Percentiles rank a stretch among this genome's conserved stretches.
Conservation (phyloP, 164 flowering plant genomes). For the Tinospora cordifolia region DNA sequence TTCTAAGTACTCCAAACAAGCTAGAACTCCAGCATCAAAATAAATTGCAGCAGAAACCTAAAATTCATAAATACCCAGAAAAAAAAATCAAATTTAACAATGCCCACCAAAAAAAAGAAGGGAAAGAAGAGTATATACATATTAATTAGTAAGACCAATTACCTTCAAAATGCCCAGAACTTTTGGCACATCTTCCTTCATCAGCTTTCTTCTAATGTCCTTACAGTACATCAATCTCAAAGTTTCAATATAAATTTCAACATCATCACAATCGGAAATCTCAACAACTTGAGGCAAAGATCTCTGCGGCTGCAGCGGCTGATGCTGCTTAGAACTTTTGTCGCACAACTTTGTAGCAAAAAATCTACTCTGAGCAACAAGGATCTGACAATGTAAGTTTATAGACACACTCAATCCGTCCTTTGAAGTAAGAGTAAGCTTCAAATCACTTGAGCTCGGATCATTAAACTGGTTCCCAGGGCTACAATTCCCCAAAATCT, state of each 20-base stretch:
- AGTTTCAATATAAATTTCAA: constrained; percentile 69
- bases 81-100: no score
- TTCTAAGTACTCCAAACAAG: constrained; percentile 91
- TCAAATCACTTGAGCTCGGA: constrained; percentile 49
- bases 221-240: constrained; percentile 79
- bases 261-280: constrained; percentile 84
- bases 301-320: no score
- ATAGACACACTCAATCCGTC: constrained; percentile 60
- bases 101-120: no score
- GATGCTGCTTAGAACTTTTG: constrained; percentile 52
- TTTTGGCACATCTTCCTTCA: constrained; percentile 70
- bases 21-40: constrained; percentile 84
- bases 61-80: no score
- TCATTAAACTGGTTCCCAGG: constrained; percentile 82
- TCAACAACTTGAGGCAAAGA: constrained; percentile 48
- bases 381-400: constrained; percentile 63
- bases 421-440: constrained; percentile 65
- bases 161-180: constrained; percentile 89
- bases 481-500: constrained; percentile 46
- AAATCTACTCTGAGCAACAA: constrained; percentile 64
- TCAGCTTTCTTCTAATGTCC: constrained; percentile 71
- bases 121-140: no score
- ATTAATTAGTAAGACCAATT: no score
- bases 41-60: constrained; percentile 90
- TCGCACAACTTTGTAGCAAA: constrained; percentile 64